These are phyloP conservation scores for Angomonas ambiguus DNA, from an alignment of 208 protist species.

Conservation along the genomic window DNA sequence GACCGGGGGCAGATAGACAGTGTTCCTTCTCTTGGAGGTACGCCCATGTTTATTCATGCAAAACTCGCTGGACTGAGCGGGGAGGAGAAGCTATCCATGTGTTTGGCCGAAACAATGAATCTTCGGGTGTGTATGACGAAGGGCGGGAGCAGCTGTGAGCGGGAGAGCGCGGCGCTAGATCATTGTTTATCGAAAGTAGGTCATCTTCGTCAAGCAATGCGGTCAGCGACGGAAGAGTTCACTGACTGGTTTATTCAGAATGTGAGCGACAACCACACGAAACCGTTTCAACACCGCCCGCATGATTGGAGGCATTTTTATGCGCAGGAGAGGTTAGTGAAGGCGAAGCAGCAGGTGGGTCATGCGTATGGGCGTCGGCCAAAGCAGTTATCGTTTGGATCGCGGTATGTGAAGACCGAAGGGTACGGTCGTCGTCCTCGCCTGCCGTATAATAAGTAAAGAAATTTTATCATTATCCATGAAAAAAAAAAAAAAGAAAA, in stretches of 20 bases:
- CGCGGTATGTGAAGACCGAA: conserved; percentile 81
- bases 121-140: conserved; percentile 87
- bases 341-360: conserved; percentile 69
- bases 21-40: conserved; percentile 68
- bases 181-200: conserved; percentile 73
- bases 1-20: conserved; percentile 81
- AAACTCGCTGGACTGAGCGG: conserved; percentile 75
- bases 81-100: conserved; percentile 76
- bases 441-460: conserved; percentile 87
- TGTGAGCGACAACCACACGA: conserved; percentile 89
- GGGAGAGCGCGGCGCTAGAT: conserved; percentile 67
- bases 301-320: conserved; percentile 87
- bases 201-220: conserved; percentile 72
- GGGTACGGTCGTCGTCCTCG: conserved; percentile 81
- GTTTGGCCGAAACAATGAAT: conserved; percentile 77
- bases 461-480: too few relatives aligned
- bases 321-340: conserved; percentile 82
- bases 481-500: background rate
- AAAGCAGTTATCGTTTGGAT: conserved; percentile 70
- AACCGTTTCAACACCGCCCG: conserved; percentile 82
- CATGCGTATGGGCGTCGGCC: conserved; percentile 70
- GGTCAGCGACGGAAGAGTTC: conserved; percentile 59
- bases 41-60: conserved; percentile 75
- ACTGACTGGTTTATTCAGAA: conserved; percentile 90
- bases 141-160: conserved; percentile 71